Evolutionary conservation across 78 protist genomes (phyloP).

Genomic region (Dictyostelium purpureum): DNA sequence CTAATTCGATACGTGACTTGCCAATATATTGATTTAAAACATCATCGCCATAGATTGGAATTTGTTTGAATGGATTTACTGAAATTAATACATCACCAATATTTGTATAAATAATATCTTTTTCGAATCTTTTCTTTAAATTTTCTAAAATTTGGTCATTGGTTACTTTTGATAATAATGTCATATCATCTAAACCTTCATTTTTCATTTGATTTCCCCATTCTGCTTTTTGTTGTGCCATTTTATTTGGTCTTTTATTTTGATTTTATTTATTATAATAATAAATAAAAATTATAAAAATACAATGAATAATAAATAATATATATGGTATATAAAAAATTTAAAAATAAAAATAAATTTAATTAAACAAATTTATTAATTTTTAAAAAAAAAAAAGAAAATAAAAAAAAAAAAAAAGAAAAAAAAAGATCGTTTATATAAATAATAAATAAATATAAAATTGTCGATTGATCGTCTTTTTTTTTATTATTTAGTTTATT

Average conservation of each 20-base stretch:
- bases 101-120: conserved; percentile 89
- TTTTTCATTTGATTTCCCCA: conserved; percentile 76
- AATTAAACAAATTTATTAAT: too few species aligned
- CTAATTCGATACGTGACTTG: conserved; percentile 72
- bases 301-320: too few species aligned
- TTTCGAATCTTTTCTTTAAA: conserved; percentile 81
- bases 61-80: conserved; percentile 92
- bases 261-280: background rate
- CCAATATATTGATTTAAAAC: conserved; percentile 80
- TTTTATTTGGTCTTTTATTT: background rate
- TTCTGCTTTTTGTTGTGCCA: conserved; percentile 64
- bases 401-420: too few species aligned
- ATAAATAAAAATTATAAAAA: too few species aligned
- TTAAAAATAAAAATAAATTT: too few species aligned
- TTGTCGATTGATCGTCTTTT: too few species aligned
- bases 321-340: too few species aligned
- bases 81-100: conserved; percentile 91
- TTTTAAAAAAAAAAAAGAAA: too few species aligned
- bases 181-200: conserved; percentile 91
- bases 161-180: conserved; percentile 81
- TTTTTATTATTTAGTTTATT: too few species aligned
- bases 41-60: conserved; percentile 66
- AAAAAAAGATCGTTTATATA: too few species aligned
- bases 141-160: conserved; percentile 88
- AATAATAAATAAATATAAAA: too few species aligned